phyloP scores from a whole-genome alignment of 129 eudicot genomes.

The Ambrosia artemisiifolia region DNA sequence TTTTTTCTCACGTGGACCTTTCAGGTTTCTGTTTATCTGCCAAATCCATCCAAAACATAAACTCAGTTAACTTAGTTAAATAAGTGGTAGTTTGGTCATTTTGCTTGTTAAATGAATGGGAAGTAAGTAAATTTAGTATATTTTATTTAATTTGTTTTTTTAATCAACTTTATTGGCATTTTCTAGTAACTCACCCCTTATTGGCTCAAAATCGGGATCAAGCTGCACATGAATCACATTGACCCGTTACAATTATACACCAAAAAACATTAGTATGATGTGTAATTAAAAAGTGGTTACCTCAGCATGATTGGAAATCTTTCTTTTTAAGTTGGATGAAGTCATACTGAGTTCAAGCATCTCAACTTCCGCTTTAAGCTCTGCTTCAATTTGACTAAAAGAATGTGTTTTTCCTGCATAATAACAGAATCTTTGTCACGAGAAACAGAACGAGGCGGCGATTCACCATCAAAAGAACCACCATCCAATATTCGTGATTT shows the following conservation, averaged over 20 bases:
- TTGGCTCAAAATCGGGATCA: constrained; percentile 53
- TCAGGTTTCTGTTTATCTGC: no score
- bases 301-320: constrained; percentile 50
- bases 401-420: constrained; percentile 42
- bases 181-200: constrained; percentile 45
- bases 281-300: constrained; percentile 26
- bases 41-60: no score
- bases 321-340: constrained; percentile 48
- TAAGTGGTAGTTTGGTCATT: no score
- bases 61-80: no score
- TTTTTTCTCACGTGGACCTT: no score
- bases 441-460: constrained; percentile 22
- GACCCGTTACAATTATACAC: not conserved
- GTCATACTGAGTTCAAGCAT: constrained; percentile 67
- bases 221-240: constrained; percentile 32
- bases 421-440: constrained; percentile 23
- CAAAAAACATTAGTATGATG: not conserved
- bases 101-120: no score
- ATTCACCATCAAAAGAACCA: constrained; percentile 26
- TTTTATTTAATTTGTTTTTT: not conserved
- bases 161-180: constrained; percentile 38
- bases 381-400: constrained; percentile 66
- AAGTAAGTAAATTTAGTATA: no score
- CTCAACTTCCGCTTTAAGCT: constrained; percentile 84
- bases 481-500: constrained; percentile 38